These are phyloP conservation scores for Schizonepeta tenuifolia DNA, from an alignment of 257 asterid genomes.

Conservation along the genomic window DNA sequence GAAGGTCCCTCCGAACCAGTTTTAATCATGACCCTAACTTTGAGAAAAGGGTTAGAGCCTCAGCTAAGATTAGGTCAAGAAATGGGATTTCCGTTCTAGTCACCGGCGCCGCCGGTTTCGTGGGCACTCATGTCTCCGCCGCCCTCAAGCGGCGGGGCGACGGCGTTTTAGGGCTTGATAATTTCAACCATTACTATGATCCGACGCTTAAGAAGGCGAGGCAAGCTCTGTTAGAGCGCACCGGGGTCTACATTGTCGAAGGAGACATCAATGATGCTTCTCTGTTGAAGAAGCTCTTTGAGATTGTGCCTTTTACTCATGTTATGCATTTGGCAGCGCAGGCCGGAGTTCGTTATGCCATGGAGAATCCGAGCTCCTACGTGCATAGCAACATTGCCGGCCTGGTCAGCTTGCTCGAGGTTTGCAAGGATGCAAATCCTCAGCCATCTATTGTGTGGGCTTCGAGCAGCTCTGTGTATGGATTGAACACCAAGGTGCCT, in stretches of 20 bases:
- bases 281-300: constrained; percentile 76
- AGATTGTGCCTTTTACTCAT: constrained; percentile 80
- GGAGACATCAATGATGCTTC: constrained; percentile 81
- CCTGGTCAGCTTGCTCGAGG: constrained; percentile 79
- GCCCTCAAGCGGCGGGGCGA: constrained; percentile 97
- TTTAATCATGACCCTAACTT: constrained; percentile 62
- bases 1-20: constrained; percentile 83
- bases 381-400: constrained; percentile 98
- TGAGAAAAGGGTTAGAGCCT: constrained; percentile 71
- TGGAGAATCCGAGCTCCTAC: constrained; percentile 98
- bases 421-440: constrained; percentile 82
- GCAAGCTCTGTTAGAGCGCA: constrained; percentile 70
- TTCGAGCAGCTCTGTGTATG: constrained; percentile 95
- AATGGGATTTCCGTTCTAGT: constrained; percentile 91
- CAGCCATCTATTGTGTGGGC: constrained; percentile 99
- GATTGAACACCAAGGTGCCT: constrained; percentile 88
- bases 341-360: constrained; percentile 96
- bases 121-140: constrained; percentile 88
- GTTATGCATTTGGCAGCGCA: constrained; percentile 99
- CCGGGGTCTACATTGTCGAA: constrained; percentile 92
- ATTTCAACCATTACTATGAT: constrained; percentile 85
- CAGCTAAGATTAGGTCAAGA: constrained; percentile 80
- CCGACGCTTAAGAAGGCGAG: constrained; percentile 78
- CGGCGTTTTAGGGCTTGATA: constrained; percentile 86
- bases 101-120: constrained; percentile 98